Conservation (phyloP, 345 rosid genomes). For the Eucalyptus pumila region DNA sequence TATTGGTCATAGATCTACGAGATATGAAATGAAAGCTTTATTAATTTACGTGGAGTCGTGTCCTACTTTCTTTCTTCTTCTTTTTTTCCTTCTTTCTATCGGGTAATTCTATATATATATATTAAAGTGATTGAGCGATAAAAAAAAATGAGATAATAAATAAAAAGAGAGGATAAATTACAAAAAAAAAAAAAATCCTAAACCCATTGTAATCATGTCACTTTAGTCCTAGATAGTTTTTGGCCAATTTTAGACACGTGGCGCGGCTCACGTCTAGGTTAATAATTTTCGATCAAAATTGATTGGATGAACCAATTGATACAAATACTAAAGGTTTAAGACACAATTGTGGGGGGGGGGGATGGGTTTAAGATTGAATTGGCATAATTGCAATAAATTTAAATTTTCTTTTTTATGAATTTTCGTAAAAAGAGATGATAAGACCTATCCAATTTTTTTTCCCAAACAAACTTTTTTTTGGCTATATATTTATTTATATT, state of each 20-base stretch:
- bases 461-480: too few species aligned
- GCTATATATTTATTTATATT: too few species aligned
- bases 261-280: fast-evolving
- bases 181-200: too few species aligned
- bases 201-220: too few species aligned
- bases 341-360: too few species aligned
- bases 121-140: background rate
- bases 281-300: too few species aligned
- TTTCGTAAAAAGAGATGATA: background rate
- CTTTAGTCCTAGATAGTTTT: too few species aligned
- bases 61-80: background rate
- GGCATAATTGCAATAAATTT: too few species aligned
- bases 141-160: background rate
- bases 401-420: too few species aligned
- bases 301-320: fast-evolving
- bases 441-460: background rate
- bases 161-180: background rate
- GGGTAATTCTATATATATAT: background rate
- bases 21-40: background rate
- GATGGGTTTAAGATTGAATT: too few species aligned
- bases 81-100: background rate
- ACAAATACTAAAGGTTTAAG: too few species aligned
- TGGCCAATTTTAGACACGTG: background rate
- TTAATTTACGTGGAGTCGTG: background rate
- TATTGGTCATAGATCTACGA: background rate